A percentile compares a stretch with the other conserved stretches of the same genome.
Evolutionary conservation across 176 grass and related monocot species (phyloP).

Genomic region (Rhipidocladum racemiflorum): DNA sequence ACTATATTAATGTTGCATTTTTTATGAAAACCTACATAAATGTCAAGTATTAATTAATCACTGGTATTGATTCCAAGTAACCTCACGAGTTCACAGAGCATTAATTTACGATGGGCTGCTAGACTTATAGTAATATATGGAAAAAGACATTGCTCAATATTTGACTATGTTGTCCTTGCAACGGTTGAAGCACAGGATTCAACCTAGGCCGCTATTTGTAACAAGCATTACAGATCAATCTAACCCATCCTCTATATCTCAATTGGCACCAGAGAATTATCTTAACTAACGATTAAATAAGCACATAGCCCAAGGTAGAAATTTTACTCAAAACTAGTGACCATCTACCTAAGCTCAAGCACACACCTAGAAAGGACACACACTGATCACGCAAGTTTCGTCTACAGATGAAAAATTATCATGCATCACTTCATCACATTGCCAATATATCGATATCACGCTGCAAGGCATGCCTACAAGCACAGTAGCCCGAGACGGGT

Average conservation of each 20-base stretch:
- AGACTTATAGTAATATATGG: neutral
- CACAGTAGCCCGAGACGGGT: neutral
- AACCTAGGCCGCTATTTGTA: neutral
- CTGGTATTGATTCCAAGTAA: neutral
- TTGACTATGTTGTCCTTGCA: neutral
- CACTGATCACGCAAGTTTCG: neutral
- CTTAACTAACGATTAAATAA: neutral
- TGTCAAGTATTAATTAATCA: conserved; percentile 12
- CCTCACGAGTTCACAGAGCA: neutral
- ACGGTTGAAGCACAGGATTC: neutral
- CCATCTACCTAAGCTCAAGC: neutral
- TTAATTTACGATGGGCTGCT: neutral
- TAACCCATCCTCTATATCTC: neutral
- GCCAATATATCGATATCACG: neutral
- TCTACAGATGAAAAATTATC: neutral
- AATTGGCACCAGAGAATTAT: neutral
- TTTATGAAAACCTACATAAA: conserved; percentile 4
- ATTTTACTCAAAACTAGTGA: neutral
- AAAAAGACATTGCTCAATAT: neutral
- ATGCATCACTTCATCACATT: neutral
- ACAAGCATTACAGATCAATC: neutral
- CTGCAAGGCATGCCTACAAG: neutral
- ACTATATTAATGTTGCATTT: conserved; percentile 13
- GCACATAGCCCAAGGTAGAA: neutral
- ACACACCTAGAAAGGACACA: neutral